Evolutionary conservation across 139 green algal species (phyloP).

Genomic region (Coelastrella sp.): DNA sequence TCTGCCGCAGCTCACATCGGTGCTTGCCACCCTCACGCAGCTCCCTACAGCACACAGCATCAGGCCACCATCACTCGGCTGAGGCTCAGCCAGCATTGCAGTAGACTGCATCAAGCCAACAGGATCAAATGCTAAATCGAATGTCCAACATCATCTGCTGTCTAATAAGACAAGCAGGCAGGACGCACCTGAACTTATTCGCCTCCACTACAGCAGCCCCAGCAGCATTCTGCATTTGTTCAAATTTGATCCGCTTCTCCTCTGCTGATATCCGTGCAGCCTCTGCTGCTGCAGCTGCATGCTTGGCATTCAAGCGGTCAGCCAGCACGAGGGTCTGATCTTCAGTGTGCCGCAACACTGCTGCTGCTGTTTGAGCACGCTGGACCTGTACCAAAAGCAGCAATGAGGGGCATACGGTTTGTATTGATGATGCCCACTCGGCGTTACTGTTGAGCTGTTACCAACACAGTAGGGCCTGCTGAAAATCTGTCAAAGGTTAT

Average conservation of each 20-base stretch:
- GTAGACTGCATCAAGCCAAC: not conserved
- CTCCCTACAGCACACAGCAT: not conserved
- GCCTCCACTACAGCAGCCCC: constrained; percentile 47
- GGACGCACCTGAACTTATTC: constrained; percentile 19
- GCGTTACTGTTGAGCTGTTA: not conserved
- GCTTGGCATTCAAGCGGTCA: constrained; percentile 62
- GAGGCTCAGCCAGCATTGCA: not conserved
- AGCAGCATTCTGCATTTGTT: constrained; percentile 70
- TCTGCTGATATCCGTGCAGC: constrained; percentile 62
- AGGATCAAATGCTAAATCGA: not conserved
- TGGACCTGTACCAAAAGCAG: constrained; percentile 8
- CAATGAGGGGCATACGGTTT: not conserved
- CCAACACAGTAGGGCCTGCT: too few relatives aligned
- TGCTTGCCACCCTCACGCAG: constrained; percentile 1
- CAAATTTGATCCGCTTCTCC: constrained; percentile 63
- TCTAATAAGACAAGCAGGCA: too few relatives aligned
- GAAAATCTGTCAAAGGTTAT: too few relatives aligned
- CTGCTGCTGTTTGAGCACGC: constrained; percentile 17
- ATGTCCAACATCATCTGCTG: not conserved
- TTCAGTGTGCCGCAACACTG: constrained; percentile 48
- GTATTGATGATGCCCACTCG: not conserved
- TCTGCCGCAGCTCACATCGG: not conserved
- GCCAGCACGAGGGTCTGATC: constrained; percentile 58
- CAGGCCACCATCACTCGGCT: not conserved
- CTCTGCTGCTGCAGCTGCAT: constrained; percentile 56